These are phyloP conservation scores for Irpex lacteus DNA, from an alignment of 1,284 basidiomycete species.

Conservation along the genomic window DNA sequence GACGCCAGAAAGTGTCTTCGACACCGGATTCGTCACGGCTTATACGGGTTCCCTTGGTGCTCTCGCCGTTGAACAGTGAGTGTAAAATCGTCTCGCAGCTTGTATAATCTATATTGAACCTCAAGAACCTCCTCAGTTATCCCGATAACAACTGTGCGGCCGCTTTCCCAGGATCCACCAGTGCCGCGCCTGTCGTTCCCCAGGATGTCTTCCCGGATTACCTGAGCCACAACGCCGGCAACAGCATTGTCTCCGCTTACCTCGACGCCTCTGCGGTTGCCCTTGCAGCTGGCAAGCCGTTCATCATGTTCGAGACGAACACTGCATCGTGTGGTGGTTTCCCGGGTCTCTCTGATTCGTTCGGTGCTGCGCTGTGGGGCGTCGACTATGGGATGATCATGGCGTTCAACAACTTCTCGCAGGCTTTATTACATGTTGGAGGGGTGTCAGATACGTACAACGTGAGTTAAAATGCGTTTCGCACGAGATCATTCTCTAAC, in stretches of 20 bases:
- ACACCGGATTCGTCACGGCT: constrained; percentile 42
- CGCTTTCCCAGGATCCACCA: constrained; percentile 30
- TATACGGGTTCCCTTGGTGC: constrained; percentile 37
- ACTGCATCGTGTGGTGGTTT: constrained; percentile 81
- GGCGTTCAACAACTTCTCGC: constrained; percentile 57
- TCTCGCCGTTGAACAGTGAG: constrained; percentile 50
- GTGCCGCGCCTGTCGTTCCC: constrained; percentile 34
- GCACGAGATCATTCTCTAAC: background rate
- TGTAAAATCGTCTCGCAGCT: background rate
- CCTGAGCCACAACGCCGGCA: constrained; percentile 54
- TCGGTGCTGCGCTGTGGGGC: constrained; percentile 47
- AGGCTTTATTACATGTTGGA: constrained; percentile 61
- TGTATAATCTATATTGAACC: background rate
- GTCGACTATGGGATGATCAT: constrained; percentile 36
- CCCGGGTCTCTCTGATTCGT: constrained; percentile 72
- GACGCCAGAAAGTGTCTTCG: constrained; percentile 42
- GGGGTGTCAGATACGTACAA: constrained; percentile 70
- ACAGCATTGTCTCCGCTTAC: constrained; percentile 47
- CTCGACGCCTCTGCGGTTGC: constrained; percentile 46
- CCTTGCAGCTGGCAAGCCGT: constrained; percentile 37
- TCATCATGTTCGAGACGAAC: constrained; percentile 79
- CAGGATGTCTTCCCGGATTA: constrained; percentile 55
- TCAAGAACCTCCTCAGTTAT: constrained; percentile 35
- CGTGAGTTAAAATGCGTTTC: constrained; percentile 33
- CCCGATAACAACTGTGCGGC: constrained; percentile 40